Percentiles rank a stretch among this genome's conserved stretches.
Conservation (phyloP, 331 rosid species). For the Spiraea crenata region DNA sequence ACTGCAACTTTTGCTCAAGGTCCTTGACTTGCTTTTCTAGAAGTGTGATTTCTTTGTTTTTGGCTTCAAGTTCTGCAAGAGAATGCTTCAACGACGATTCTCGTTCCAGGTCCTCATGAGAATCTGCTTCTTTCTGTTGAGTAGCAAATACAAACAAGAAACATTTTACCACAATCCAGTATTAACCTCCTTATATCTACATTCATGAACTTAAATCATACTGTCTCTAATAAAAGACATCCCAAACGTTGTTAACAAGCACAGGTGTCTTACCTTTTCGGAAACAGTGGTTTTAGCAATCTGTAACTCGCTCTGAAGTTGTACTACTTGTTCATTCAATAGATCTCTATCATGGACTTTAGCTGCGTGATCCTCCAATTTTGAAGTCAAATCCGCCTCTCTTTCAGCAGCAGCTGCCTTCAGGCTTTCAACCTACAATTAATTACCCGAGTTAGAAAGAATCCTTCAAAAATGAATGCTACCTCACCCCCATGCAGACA, state of each 20-base stretch:
- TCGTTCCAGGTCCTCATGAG: conserved; percentile 50
- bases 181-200: not conserved
- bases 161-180: conserved; percentile 1
- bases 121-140: conserved; percentile 59
- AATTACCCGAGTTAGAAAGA: conserved; percentile 26
- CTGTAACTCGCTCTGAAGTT: conserved; percentile 69
- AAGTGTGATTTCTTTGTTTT: conserved; percentile 54
- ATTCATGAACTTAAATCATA: not conserved
- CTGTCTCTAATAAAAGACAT: not conserved
- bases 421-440: conserved; percentile 55
- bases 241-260: not conserved
- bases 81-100: conserved; percentile 59
- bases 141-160: conserved; percentile 27
- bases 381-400: conserved; percentile 59
- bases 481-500: not conserved
- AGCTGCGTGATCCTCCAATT: conserved; percentile 56
- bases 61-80: conserved; percentile 65
- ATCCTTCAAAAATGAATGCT: not conserved
- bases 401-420: conserved; percentile 52
- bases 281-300: conserved; percentile 43
- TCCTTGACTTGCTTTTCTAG: conserved; percentile 64
- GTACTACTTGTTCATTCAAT: conserved; percentile 54
- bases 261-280: conserved; percentile 50
- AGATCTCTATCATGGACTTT: conserved; percentile 48
- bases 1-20: conserved; percentile 66